Conservation (phyloP, 192 early-diverging fungal species). For the Pilobolus umbonatus region DNA sequence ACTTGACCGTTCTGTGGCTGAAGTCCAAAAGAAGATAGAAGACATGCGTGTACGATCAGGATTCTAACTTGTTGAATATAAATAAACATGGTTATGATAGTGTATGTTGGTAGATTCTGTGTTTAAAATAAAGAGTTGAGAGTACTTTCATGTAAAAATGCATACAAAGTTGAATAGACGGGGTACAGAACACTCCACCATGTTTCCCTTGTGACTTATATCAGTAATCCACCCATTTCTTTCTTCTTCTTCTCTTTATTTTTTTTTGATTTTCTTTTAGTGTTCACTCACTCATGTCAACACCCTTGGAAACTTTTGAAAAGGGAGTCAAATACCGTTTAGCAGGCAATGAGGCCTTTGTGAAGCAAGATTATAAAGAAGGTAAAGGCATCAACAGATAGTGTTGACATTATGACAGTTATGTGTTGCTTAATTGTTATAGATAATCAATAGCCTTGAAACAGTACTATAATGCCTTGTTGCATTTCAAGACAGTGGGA, state of each 20-base stretch:
- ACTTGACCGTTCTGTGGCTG: conserved; percentile 76
- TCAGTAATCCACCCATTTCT: no score
- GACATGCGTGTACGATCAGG: conserved; percentile 67
- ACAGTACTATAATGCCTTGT: conserved; percentile 19
- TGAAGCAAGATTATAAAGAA: conserved; percentile 16
- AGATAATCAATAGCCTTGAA: conserved; percentile 9
- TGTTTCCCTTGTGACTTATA: no score
- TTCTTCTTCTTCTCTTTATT: background rate
- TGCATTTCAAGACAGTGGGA: conserved; percentile 24
- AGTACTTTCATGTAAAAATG: no score
- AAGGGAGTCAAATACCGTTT: conserved; percentile 20
- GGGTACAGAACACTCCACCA: no score
- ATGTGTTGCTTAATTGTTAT: background rate
- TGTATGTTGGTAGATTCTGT: no score
- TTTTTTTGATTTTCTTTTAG: background rate
- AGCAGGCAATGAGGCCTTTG: conserved; percentile 18
- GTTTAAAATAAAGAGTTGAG: background rate
- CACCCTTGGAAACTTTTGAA: conserved; percentile 17
- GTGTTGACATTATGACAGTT: no score
- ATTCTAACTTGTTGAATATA: conserved; percentile 26
- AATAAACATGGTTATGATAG: no score
- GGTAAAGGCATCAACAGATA: conserved; percentile 1
- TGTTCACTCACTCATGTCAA: background rate
- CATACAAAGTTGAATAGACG: no score
- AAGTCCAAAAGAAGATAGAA: conserved; percentile 92